Base-by-base conservation (phyloP, 1,284 basidiomycete genomes). In the Polyporus tsugae region DNA sequence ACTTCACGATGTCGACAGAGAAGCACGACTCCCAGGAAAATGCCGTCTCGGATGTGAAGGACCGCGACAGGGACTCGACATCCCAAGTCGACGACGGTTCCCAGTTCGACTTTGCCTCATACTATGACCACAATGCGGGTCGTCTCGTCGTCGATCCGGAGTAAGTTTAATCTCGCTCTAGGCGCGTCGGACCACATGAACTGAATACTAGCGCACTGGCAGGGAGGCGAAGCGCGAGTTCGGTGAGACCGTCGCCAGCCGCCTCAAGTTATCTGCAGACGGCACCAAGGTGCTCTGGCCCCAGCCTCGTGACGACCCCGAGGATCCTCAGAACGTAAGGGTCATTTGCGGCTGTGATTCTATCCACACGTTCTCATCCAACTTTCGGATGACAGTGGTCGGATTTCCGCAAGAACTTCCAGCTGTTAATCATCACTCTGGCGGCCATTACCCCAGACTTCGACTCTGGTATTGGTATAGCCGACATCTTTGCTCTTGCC, bases 361-460 rank as follows among this genome's bases (percentile, higher is more conserved):
- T 17, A 53, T 5, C 66, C 72, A 57, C 25, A 58, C 22, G 25
- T 13, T n/a, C n/a, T 38, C 36, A 60, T 29, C n/a, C 6, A 5
- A 9, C 1, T 36, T 49, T 55, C 15, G 61, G 5, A 33, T 35
- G 39, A 11, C 64, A 86, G 85, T 86, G 85, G 85, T 78, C 79
- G 33, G 75, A 82, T 63, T 70, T 75, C 44, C 80, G 81, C 53
- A 91, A 91, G 78, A 82, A 82, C 52, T 66, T 89, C 3, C 87
- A 88, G 64, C 78, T 91, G 35, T 70, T 88, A 46, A 88, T 91
- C 68, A 82, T 89, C 66, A 91, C 89, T 0, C 75, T 91, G 44
- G 89, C 90, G 10, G 88, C 90, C 3, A 86, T 91, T 49, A 86
- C 91, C 11, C 90, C 90, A 0, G 90, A 91, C 73, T 91, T 91